phyloP scores from a whole-genome alignment of 2,329 filamentous ascomycete genomes.

The Chaetomium olivaceum region DNA sequence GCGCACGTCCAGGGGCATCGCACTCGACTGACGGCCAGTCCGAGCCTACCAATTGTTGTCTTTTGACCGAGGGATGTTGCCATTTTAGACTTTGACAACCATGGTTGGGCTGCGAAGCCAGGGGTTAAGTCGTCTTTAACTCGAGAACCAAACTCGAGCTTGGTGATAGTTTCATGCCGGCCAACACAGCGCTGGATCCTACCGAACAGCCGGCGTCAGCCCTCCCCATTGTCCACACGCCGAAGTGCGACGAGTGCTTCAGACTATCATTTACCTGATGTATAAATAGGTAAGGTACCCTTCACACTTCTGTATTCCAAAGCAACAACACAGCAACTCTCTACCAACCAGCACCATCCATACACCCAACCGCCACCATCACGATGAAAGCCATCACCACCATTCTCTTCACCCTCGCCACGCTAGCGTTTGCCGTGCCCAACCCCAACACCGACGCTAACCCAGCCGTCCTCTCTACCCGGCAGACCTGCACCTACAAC shows the following conservation, averaged over 20 bases:
- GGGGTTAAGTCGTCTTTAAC: not conserved
- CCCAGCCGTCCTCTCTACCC: not conserved
- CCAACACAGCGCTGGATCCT: no score
- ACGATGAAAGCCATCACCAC: conserved; percentile 3
- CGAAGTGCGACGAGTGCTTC: no score
- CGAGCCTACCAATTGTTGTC: not conserved
- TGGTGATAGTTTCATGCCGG: not conserved
- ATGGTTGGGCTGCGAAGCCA: not conserved
- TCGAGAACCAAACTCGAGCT: not conserved
- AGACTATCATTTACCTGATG: no score
- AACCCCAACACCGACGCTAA: not conserved
- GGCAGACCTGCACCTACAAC: conserved; percentile 1
- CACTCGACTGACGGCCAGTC: not conserved
- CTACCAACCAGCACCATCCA: not conserved
- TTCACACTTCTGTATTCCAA: no score
- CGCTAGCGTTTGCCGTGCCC: not conserved
- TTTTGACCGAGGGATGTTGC: not conserved
- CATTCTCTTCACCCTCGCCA: not conserved
- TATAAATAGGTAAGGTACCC: no score
- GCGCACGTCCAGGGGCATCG: no score
- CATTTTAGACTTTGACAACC: not conserved
- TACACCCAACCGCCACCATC: not conserved
- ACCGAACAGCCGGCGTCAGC: no score
- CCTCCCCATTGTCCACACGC: no score
- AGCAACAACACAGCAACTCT: no score